phyloP scores from a whole-genome alignment of 306 rosid species.

The Cucurbita moschata region DNA sequence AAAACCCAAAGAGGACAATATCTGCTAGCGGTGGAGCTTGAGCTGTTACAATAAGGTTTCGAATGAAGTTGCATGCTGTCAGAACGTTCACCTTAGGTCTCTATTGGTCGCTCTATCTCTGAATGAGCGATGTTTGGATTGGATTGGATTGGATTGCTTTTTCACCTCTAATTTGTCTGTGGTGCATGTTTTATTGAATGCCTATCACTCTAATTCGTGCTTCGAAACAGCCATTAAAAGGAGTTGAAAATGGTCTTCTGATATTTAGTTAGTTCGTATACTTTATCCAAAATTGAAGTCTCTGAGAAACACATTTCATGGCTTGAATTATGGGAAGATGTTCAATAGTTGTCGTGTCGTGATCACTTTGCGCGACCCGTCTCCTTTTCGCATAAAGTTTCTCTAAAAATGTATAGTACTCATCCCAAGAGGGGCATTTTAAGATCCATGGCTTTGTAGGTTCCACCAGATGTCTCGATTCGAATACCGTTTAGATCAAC shows the following conservation, averaged over 20 bases:
- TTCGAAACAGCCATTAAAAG: background rate
- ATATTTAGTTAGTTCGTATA: background rate
- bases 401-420: no score
- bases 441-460: no score
- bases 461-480: background rate
- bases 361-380: background rate
- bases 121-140: background rate
- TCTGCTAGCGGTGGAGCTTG: no score
- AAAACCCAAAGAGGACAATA: no score
- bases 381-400: background rate
- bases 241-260: background rate
- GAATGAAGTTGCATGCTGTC: background rate
- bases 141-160: background rate
- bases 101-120: background rate
- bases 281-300: background rate
- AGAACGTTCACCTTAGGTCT: background rate
- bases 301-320: background rate
- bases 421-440: no score
- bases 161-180: background rate
- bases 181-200: background rate
- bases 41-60: background rate
- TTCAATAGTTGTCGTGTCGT: background rate
- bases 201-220: background rate
- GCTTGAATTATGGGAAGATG: background rate
- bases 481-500: background rate